Evolutionary conservation across 2,329 filamentous ascomycete genomes (phyloP).

Genomic region (Trichoderma koningii): DNA sequence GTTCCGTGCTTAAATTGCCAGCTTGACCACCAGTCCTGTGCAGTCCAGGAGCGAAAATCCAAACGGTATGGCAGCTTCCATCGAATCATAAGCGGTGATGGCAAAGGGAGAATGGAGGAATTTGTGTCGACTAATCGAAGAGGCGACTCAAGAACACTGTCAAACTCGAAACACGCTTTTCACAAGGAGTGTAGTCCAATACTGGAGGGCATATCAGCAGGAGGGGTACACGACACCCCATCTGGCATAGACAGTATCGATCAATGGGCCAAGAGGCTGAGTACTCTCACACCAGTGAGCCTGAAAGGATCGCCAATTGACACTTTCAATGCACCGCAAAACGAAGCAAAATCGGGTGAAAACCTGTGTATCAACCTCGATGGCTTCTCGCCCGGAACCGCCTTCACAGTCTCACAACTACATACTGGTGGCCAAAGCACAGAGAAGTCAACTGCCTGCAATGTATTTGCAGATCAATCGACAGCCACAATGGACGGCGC

Average conservation of each 20-base stretch:
- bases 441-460: not conserved
- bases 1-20: slow-evolving; percentile 30
- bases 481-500: not conserved
- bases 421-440: not conserved
- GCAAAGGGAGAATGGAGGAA: no score
- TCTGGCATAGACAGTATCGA: slow-evolving; percentile 23
- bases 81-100: not conserved
- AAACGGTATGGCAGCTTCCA: slow-evolving; percentile 18
- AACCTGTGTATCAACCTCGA: slow-evolving; percentile 1
- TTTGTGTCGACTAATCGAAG: not conserved
- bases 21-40: slow-evolving; percentile 27
- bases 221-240: not conserved
- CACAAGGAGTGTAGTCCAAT: slow-evolving; percentile 1
- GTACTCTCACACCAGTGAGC: not conserved
- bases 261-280: slow-evolving; percentile 13
- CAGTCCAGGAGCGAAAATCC: slow-evolving; percentile 17
- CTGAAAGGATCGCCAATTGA: not conserved
- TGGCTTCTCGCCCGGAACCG: slow-evolving; percentile 7
- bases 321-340: not conserved
- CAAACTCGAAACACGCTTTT: not conserved
- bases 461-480: not conserved
- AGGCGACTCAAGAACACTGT: not conserved
- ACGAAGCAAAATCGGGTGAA: not conserved
- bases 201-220: not conserved
- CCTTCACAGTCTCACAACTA: slow-evolving; percentile 8